A percentile compares a stretch with the other conserved stretches of the same genome.
These are phyloP conservation scores for Rhodotorula sp. DNA, from an alignment of 1,284 basidiomycete species.

Conservation along the genomic window DNA sequence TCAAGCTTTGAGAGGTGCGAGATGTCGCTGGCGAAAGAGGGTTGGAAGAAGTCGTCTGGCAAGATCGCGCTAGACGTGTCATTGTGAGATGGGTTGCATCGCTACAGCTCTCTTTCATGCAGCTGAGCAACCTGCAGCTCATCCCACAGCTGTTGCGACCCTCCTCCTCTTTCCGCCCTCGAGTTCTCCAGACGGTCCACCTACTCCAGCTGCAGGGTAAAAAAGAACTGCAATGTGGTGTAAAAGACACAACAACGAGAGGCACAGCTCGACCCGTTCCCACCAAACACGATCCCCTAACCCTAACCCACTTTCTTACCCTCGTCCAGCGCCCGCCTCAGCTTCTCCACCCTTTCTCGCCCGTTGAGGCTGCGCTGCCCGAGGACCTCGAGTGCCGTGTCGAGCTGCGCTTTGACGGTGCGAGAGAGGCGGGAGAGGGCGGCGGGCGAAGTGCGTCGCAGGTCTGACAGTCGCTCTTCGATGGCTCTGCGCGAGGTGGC, in stretches of 20 bases:
- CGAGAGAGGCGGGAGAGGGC: background rate
- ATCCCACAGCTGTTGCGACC: too few species aligned
- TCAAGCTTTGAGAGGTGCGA: background rate
- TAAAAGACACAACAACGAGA: background rate
- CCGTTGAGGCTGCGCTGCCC: constrained; percentile 15
- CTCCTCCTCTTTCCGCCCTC: too few species aligned
- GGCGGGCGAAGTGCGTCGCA: background rate
- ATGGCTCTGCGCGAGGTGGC: constrained; percentile 19
- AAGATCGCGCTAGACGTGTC: too few species aligned
- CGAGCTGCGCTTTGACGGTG: constrained; percentile 8
- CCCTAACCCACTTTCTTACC: background rate
- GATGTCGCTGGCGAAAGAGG: too few species aligned
- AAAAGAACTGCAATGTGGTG: too few species aligned
- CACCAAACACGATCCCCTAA: too few species aligned
- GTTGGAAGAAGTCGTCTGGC: too few species aligned
- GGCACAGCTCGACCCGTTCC: background rate
- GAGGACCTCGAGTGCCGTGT: constrained; percentile 18
- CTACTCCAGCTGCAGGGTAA: too few species aligned
- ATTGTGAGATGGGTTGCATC: too few species aligned
- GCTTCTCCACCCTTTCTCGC: constrained; percentile 16
- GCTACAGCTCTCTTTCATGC: too few species aligned
- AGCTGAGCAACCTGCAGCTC: too few species aligned
- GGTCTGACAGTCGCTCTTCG: constrained; percentile 28
- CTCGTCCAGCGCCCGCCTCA: constrained; percentile 9
- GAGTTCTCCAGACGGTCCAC: too few species aligned